Evolutionary conservation across 768 basidiomycete species (phyloP).

Genomic region (Agaricus sinodeliciosus): DNA sequence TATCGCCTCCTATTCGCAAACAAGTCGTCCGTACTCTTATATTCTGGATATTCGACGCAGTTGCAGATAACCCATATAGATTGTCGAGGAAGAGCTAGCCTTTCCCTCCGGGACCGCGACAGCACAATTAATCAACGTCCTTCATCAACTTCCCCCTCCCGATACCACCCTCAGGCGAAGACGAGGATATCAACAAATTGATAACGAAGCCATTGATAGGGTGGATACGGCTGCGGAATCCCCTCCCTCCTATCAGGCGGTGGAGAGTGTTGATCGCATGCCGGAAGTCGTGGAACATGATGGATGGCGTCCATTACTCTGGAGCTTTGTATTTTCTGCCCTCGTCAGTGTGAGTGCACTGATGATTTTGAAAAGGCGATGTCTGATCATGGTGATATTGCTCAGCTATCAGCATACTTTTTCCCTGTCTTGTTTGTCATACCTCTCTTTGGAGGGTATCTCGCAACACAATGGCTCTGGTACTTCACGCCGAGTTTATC

Average conservation of each 20-base stretch:
- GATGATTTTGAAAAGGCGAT: not conserved
- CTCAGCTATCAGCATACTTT: conserved; percentile 78
- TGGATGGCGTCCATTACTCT: conserved; percentile 73
- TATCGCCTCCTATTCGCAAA: conserved; percentile 89
- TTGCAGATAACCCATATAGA: conserved; percentile 34
- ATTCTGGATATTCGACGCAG: not conserved
- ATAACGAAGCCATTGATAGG: conserved; percentile 26
- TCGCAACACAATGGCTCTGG: conserved; percentile 90
- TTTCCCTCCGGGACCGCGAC: conserved; percentile 97
- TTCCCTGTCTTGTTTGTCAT: conserved; percentile 86
- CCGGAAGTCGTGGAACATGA: conserved; percentile 48
- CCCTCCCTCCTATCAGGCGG: conserved; percentile 9
- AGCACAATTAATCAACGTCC: conserved; percentile 87
- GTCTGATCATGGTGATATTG: not conserved
- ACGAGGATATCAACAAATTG: conserved; percentile 45
- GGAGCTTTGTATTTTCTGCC: conserved; percentile 75
- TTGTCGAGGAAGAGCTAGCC: conserved; percentile 88
- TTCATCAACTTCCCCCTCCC: conserved; percentile 72
- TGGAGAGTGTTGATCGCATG: conserved; percentile 26
- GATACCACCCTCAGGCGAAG: conserved; percentile 49
- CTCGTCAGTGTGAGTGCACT: conserved; percentile 57
- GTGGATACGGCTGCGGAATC: conserved; percentile 6
- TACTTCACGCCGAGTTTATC: conserved; percentile 87
- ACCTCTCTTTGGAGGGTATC: conserved; percentile 75
- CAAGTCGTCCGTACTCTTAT: conserved; percentile 65